Percentiles rank a stretch among this genome's conserved stretches.
phyloP scores from a whole-genome alignment of 257 asterid species.

The Solanum appendiculatum region DNA sequence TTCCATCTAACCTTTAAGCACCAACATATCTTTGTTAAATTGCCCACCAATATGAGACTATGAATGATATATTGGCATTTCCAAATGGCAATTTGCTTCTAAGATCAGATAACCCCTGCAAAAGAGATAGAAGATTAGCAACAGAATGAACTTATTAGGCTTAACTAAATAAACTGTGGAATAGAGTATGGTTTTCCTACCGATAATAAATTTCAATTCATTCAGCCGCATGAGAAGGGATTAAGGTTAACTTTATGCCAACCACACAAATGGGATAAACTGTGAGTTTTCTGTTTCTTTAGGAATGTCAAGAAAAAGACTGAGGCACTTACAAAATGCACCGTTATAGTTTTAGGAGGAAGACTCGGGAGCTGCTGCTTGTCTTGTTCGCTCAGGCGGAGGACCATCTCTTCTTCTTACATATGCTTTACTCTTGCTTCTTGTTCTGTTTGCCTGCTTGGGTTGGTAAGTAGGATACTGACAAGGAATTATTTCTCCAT shows the following conservation, averaged over 20 bases:
- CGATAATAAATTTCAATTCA: background rate
- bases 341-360: constrained; percentile 18
- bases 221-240: background rate
- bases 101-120: constrained; percentile 18
- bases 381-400: constrained; percentile 58
- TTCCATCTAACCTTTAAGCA: constrained; percentile 4
- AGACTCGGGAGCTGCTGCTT: constrained; percentile 62
- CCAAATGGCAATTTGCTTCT: constrained; percentile 6
- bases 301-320: background rate
- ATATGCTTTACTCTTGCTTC: constrained; percentile 85
- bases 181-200: background rate
- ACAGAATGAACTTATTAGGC: background rate
- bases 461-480: constrained; percentile 94
- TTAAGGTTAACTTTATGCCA: background rate
- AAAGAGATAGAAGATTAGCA: background rate
- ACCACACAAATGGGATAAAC: background rate
- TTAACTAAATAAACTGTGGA: background rate
- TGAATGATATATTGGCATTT: constrained; percentile 1
- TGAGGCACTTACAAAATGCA: background rate
- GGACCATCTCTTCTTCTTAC: constrained; percentile 97
- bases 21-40: constrained; percentile 7
- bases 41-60: constrained; percentile 10
- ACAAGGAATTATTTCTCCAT: constrained; percentile 95
- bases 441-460: constrained; percentile 53
- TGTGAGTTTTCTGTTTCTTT: background rate